Conservation (phyloP, 2,329 filamentous ascomycete species). For the Colletotrichum salicis region DNA sequence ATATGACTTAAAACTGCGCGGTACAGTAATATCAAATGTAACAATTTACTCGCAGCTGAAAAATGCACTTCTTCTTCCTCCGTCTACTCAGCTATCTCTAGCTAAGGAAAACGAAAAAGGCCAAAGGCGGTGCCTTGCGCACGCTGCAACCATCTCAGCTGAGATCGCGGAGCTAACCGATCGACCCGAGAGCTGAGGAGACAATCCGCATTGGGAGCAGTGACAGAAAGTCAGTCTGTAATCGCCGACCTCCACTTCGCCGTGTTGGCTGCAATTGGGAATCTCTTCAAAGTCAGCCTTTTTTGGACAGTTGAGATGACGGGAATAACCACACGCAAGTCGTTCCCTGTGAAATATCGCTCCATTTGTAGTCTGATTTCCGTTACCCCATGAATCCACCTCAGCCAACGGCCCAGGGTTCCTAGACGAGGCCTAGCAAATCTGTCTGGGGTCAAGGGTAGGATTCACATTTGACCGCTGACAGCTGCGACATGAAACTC, state of each 20-base stretch:
- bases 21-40: background rate
- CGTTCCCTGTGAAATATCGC: background rate
- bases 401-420: background rate
- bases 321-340: background rate
- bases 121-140: too few relatives aligned
- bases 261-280: background rate
- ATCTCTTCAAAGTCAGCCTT: background rate
- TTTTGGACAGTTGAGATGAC: background rate
- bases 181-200: background rate
- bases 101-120: too few relatives aligned
- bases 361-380: background rate
- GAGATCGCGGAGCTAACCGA: background rate
- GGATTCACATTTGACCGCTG: background rate
- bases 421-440: too few relatives aligned
- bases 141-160: background rate
- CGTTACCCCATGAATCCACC: background rate
- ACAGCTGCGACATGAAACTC: conserved; percentile 6
- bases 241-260: background rate
- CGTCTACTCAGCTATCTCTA: background rate
- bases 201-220: background rate
- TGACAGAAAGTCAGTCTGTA: background rate
- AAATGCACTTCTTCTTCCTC: background rate
- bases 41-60: background rate
- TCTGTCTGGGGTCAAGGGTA: background rate
- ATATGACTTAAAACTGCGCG: background rate